Conservation (phyloP, 2,329 filamentous ascomycete species). For the Exophiala sideris region DNA sequence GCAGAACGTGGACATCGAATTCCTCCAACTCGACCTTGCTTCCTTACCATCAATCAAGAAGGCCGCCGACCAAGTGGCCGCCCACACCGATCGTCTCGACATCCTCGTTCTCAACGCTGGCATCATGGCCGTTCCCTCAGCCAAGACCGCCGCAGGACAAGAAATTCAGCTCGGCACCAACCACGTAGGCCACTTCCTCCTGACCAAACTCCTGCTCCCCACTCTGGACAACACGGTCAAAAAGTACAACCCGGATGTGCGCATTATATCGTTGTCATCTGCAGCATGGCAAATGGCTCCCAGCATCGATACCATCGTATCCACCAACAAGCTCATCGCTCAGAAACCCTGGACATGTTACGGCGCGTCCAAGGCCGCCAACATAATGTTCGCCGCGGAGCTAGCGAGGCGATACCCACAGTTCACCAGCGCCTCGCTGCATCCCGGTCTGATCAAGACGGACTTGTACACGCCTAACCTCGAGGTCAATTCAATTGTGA, state of each 20-base stretch:
- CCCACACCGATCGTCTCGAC: constrained; percentile 42
- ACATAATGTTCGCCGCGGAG: constrained; percentile 47
- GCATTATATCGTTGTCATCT: constrained; percentile 40
- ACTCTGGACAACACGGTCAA: constrained; percentile 37
- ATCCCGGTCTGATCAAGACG: constrained; percentile 48
- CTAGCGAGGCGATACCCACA: constrained; percentile 44
- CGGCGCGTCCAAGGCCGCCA: constrained; percentile 51
- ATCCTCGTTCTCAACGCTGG: constrained; percentile 48
- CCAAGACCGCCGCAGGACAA: constrained; percentile 40
- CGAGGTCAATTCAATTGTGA: constrained; percentile 28
- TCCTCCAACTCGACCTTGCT: constrained; percentile 49
- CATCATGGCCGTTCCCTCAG: constrained; percentile 42
- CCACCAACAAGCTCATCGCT: constrained; percentile 34
- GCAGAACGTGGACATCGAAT: constrained; percentile 39
- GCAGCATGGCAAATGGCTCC: constrained; percentile 36
- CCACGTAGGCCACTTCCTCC: constrained; percentile 45
- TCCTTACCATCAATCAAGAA: constrained; percentile 49
- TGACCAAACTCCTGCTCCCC: constrained; percentile 44
- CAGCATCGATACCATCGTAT: constrained; percentile 36
- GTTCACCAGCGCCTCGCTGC: constrained; percentile 44
- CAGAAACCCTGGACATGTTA: constrained; percentile 47
- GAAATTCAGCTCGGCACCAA: constrained; percentile 49
- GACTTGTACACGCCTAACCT: constrained; percentile 37
- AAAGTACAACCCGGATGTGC: constrained; percentile 31
- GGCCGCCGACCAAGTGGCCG: constrained; percentile 43